Base-by-base conservation (phyloP, 176 grass and related monocot species). In the Aegilops umbellulata region DNA sequence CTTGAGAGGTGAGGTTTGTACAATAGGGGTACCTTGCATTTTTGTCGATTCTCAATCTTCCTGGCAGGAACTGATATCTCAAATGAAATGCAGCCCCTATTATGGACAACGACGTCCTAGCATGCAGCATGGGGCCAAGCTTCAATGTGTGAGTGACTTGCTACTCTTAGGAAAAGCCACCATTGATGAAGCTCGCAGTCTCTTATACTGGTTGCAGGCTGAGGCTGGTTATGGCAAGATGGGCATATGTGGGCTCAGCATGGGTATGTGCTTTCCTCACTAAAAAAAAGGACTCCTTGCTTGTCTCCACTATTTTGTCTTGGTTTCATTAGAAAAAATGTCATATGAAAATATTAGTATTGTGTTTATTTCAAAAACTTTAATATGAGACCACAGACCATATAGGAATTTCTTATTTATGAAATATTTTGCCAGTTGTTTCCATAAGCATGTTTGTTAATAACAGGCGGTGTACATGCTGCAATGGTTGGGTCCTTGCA, bases 401-500 rank as follows among this genome's bases (percentile, higher is more conserved):
- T 23, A 10, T 64, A 75, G 12, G 39, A 75, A 27, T 20, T 58
- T 14, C 41, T 8, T 41, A 38, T 71, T 75, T 22, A 36, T 80
- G 60, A 60, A 79, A 83, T 69, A 5, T 5, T 10, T 76, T 83
- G 42, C 13, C 15, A 5, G 32, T 55, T 74, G 26, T 69, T 88
- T 77, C 89, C 7, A 80, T 26, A 23, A 83, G 10, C 8, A 8
- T 82, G 1, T 63, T 63, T 88, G 39, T 69, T 87, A 41, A 78
- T 88, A 29, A 83, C 79, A 96, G 97, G 94, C 34, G 97, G 92
- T 58, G 97, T 96, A 32, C 97, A 96, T 88, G 97, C 97, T 88
- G 97, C 97, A 49, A 96, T 99, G 97, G 97, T 99, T 55, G 97
- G 94, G 73, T 90, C 97, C 71, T 85, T 96, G 55, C 94, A 98